phyloP scores from a whole-genome alignment of 345 rosid genomes.

The Corchorus olitorius region DNA sequence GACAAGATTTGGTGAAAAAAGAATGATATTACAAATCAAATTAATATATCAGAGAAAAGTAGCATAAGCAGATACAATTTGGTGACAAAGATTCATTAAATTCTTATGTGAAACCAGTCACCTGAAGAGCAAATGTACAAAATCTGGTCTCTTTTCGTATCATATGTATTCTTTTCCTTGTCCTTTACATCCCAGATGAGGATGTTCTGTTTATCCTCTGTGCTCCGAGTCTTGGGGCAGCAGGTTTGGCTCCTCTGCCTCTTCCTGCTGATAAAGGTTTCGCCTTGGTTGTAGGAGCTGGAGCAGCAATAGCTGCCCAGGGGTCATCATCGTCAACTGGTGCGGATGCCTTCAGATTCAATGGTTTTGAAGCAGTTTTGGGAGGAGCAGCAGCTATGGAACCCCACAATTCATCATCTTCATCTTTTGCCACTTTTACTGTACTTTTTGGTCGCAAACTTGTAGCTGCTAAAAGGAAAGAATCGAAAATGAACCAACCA shows the following conservation, averaged over 20 bases:
- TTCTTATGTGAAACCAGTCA: slow-evolving; percentile 29
- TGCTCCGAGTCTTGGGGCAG: slow-evolving; percentile 76
- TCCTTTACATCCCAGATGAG: slow-evolving; percentile 58
- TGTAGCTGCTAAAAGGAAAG: slow-evolving; percentile 42
- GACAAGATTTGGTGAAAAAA: slow-evolving; percentile 30
- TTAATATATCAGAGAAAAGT: slow-evolving; percentile 22
- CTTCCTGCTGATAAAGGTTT: slow-evolving; percentile 74
- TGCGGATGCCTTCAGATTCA: slow-evolving; percentile 57
- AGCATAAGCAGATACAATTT: slow-evolving; percentile 21
- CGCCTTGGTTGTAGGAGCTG: slow-evolving; percentile 77
- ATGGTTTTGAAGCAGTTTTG: slow-evolving; percentile 60
- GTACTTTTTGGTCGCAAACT: slow-evolving; percentile 57
- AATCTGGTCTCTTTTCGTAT: slow-evolving; percentile 24
- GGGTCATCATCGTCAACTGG: slow-evolving; percentile 74
- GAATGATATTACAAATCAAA: slow-evolving; percentile 62
- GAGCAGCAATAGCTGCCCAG: slow-evolving; percentile 98
- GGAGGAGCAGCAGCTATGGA: slow-evolving; percentile 91
- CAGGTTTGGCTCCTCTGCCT: slow-evolving; percentile 75
- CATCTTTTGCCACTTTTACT: slow-evolving; percentile 47
- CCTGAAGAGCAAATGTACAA: slow-evolving; percentile 50
- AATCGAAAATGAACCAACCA: neutral
- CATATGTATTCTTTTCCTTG: slow-evolving; percentile 14
- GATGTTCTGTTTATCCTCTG: slow-evolving; percentile 89
- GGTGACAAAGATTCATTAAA: slow-evolving; percentile 15
- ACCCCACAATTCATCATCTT: slow-evolving; percentile 96